These are phyloP conservation scores for Leccinum fibrillosum DNA, from an alignment of 768 basidiomycete genomes.

Conservation along the genomic window DNA sequence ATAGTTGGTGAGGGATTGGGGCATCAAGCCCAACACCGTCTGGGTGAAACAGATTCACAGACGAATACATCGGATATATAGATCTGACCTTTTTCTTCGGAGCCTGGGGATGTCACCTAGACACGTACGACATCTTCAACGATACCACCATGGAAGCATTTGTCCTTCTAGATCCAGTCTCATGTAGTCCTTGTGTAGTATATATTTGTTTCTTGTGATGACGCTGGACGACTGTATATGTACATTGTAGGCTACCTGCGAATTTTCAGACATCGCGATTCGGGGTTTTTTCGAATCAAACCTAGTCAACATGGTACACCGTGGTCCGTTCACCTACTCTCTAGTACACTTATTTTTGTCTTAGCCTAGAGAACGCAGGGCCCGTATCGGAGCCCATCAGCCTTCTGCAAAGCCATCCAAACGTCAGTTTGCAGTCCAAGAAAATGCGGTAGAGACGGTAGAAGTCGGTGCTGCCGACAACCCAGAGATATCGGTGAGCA, in stretches of 20 bases:
- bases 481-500: constrained; percentile 40
- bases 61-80: neutral
- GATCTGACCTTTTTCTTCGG: neutral
- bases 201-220: neutral
- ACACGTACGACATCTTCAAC: neutral
- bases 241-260: neutral
- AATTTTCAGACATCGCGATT: neutral
- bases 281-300: neutral
- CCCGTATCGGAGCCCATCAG: constrained; percentile 45
- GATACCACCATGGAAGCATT: neutral
- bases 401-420: constrained; percentile 49
- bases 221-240: neutral
- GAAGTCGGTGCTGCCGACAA: constrained; percentile 38
- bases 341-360: constrained; percentile 10
- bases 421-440: constrained; percentile 49
- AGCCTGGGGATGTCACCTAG: neutral
- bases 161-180: neutral
- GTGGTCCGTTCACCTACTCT: neutral
- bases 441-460: constrained; percentile 45
- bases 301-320: constrained; percentile 20
- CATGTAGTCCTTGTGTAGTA: neutral
- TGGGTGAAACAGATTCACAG: constrained; percentile 11
- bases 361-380: constrained; percentile 37
- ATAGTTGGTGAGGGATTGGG: neutral
- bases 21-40: constrained; percentile 3